These are phyloP conservation scores for Lactarius deliciosus DNA, from an alignment of 768 basidiomycete genomes.

Conservation along the genomic window DNA sequence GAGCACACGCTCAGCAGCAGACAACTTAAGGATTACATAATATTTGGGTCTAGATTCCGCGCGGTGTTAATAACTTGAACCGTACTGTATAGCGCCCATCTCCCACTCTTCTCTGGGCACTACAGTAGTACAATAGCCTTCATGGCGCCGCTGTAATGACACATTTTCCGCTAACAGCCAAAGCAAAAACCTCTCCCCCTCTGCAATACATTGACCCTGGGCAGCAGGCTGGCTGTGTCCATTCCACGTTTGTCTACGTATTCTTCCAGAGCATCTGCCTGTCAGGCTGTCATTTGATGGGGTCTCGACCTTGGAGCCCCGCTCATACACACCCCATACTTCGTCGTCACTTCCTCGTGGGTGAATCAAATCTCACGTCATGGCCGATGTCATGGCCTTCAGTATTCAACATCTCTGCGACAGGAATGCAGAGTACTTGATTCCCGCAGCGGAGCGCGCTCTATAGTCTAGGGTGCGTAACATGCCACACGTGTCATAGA, in stretches of 20 bases:
- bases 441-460: no score
- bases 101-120: background rate
- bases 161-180: background rate
- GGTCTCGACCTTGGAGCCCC: no score
- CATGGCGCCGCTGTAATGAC: background rate
- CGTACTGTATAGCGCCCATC: no score
- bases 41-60: no score
- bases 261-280: background rate
- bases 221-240: background rate
- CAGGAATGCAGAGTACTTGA: no score
- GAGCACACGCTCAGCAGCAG: no score
- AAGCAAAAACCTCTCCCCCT: background rate
- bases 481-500: no score
- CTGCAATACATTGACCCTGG: background rate
- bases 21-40: no score
- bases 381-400: background rate
- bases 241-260: background rate
- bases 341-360: background rate
- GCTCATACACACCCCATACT: background rate
- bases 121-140: background rate
- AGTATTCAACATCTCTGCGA: background rate
- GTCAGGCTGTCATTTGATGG: no score
- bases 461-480: no score
- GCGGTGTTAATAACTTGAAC: no score
- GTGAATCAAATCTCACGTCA: background rate